These are phyloP conservation scores for sunflower (Helianthus annuus) DNA, from an alignment of 129 eudicot genomes.

Conservation along the genomic window HanXRQr2.0-SUNRISE NC_035440.2:18252219-18252718, in stretches of 20 bases:
- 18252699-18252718: slow-evolving; percentile 60
- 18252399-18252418: slow-evolving; percentile 16
- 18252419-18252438: slow-evolving; percentile 27
- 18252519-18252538: slow-evolving; percentile 62
- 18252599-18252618: slow-evolving; percentile 33
- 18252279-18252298: slow-evolving; percentile 54
- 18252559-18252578: slow-evolving; percentile 52
- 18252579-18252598: slow-evolving; percentile 45
- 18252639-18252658: slow-evolving; percentile 42
- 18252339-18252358: slow-evolving; percentile 49
- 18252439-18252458: slow-evolving; percentile 51
- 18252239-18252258: slow-evolving; percentile 45
- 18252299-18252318: slow-evolving; percentile 50
- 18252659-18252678: slow-evolving; percentile 47
- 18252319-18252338: slow-evolving; percentile 52
- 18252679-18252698: slow-evolving; percentile 51
- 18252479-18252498: slow-evolving; percentile 66
- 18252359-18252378: slow-evolving; percentile 48
- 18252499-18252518: slow-evolving; percentile 62
- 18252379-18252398: slow-evolving; percentile 23
- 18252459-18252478: slow-evolving; percentile 62
- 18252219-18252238: slow-evolving; percentile 43
- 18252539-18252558: slow-evolving; percentile 58
- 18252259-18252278: slow-evolving; percentile 45
- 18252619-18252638: slow-evolving; percentile 33